phyloP scores from a whole-genome alignment of 2,329 filamentous ascomycete genomes.

The Cercospora nicotianae region DNA sequence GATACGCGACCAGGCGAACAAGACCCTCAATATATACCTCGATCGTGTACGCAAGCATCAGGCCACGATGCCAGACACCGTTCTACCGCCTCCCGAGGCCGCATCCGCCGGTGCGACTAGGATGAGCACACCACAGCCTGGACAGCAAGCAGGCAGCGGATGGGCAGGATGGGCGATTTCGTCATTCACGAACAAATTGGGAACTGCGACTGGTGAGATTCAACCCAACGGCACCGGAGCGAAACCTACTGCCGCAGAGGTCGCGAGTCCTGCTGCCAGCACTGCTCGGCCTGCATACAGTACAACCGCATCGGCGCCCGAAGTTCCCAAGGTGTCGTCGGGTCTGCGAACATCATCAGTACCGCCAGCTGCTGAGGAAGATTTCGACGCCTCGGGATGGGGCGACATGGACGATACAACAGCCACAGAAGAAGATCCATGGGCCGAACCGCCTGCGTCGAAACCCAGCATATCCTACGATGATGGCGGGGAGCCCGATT shows the following conservation, averaged over 20 bases:
- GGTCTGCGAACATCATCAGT: slow-evolving; percentile 29
- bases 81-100: slow-evolving; percentile 63
- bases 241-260: slow-evolving; percentile 23
- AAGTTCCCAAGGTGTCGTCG: slow-evolving; percentile 34
- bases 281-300: slow-evolving; percentile 34
- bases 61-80: slow-evolving; percentile 75
- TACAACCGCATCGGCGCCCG: slow-evolving; percentile 31
- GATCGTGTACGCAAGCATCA: slow-evolving; percentile 78
- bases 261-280: slow-evolving; percentile 50
- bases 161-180: slow-evolving; percentile 99
- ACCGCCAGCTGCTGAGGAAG: slow-evolving; percentile 51
- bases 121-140: slow-evolving; percentile 72
- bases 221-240: slow-evolving; percentile 55
- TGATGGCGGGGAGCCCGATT: slow-evolving; percentile 87
- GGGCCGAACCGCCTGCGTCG: slow-evolving; percentile 23
- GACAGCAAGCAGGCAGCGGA: slow-evolving; percentile 54
- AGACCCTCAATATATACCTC: slow-evolving; percentile 84
- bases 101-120: slow-evolving; percentile 55
- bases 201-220: slow-evolving; percentile 82
- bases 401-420: slow-evolving; percentile 58
- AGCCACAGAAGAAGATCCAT: slow-evolving; percentile 16
- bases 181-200: slow-evolving; percentile 93
- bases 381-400: slow-evolving; percentile 69
- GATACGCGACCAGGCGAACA: slow-evolving; percentile 85
- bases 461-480: slow-evolving; percentile 60